Evolutionary conservation across 1,284 basidiomycete genomes (phyloP).

Genomic region (Inonotus obliquus): DNA sequence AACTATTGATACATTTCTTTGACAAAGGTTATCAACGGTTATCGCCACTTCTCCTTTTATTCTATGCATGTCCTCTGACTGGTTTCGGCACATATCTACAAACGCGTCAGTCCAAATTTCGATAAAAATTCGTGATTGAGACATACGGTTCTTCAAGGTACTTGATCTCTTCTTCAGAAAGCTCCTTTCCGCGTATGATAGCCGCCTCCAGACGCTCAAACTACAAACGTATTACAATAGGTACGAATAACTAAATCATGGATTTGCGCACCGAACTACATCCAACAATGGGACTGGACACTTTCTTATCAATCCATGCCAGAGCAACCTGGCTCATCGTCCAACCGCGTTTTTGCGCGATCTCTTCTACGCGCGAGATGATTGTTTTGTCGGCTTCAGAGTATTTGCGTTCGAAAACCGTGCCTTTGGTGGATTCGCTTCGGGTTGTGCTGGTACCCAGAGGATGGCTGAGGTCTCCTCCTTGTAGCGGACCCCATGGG

Average conservation of each 20-base stretch:
- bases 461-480: conserved; percentile 37
- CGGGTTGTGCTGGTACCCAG: conserved; percentile 28
- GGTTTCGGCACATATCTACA: conserved; percentile 1
- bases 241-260: not conserved
- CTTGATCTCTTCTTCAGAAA: conserved; percentile 23
- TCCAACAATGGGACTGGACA: conserved; percentile 27
- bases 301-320: conserved; percentile 27
- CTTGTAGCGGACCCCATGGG: conserved; percentile 36
- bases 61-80: conserved; percentile 2
- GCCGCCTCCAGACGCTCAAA: conserved; percentile 15
- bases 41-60: not conserved
- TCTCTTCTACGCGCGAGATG: conserved; percentile 28
- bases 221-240: not conserved
- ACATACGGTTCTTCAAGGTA: conserved; percentile 23
- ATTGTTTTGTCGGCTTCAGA: conserved; percentile 27
- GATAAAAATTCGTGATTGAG: not conserved
- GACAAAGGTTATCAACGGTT: too few species aligned
- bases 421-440: conserved; percentile 24
- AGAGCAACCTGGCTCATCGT: conserved; percentile 28
- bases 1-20: too few species aligned
- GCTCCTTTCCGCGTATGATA: conserved; percentile 17
- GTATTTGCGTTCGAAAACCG: conserved; percentile 25
- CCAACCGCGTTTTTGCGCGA: conserved; percentile 27
- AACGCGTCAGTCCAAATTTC: not conserved
- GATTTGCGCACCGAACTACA: conserved; percentile 16